These are phyloP conservation scores for Penicillium dipodomyicola DNA, from an alignment of 495 filamentous ascomycete species.

Conservation along the genomic window DNA sequence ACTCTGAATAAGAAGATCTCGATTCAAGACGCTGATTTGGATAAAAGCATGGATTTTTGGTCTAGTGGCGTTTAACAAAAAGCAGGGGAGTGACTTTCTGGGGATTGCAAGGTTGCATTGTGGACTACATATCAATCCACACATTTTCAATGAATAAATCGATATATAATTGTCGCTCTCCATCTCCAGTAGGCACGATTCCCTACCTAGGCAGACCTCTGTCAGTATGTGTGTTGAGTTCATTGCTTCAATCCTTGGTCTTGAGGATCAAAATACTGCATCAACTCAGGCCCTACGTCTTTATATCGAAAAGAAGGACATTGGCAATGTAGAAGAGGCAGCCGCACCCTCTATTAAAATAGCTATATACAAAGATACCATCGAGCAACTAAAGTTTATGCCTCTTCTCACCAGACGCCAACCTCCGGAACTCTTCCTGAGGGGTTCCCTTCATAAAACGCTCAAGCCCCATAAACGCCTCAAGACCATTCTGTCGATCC, in stretches of 20 bases:
- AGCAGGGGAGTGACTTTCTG: neutral
- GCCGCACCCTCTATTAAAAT: too few relatives aligned
- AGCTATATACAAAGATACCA: constrained; percentile 12
- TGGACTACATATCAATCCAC: neutral
- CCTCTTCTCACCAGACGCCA: constrained; percentile 65
- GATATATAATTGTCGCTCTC: neutral
- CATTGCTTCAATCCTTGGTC: too few relatives aligned
- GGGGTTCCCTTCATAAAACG: constrained; percentile 75
- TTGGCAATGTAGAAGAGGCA: neutral
- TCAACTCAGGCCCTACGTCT: too few relatives aligned
- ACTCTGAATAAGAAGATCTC: constrained; percentile 31
- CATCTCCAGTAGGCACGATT: neutral
- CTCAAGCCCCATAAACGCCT: constrained; percentile 83
- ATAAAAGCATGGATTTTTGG: constrained; percentile 8
- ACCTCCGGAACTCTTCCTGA: constrained; percentile 76
- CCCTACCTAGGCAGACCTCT: neutral
- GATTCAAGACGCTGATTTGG: neutral
- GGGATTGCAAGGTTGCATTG: constrained; percentile 3
- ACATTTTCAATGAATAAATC: neutral
- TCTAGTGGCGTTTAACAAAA: constrained; percentile 16
- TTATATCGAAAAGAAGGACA: neutral
- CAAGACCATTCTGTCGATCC: constrained; percentile 71
- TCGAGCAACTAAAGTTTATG: constrained; percentile 70
- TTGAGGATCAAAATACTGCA: neutral
- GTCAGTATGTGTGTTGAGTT: neutral